Base-by-base conservation (phyloP, 148 eudicot species). In the Rhododendron griersonianum region DNA sequence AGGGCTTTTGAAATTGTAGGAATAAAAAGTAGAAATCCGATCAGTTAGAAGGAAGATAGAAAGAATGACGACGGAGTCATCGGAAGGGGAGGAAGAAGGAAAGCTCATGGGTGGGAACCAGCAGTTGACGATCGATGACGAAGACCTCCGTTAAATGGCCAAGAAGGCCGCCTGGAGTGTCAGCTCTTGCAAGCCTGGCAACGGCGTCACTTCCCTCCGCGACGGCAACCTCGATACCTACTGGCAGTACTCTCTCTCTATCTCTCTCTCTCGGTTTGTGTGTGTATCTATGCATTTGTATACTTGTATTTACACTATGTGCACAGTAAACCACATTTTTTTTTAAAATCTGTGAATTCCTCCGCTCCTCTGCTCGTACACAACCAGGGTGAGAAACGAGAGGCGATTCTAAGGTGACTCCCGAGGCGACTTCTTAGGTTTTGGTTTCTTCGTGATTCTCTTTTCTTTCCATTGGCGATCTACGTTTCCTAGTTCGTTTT, bases 91-190 rank as follows among this genome's bases (percentile, higher is more conserved):
- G 88, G 96, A 94, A 82, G 99, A 93, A 88, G 93, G 96, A 47
- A 95, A 92, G 89, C 88, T 95, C 4, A 86, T 90, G 33, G 96
- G 94, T 30, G 99, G 99, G n/a, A 92, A 92, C 78, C 89, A 88
- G 84, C 91, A 88, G 88, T 90, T 96, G 73, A 86, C 69, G 44
- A 92, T 96, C 8, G 75, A 69, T 14, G 99, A 95, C 53, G 95
- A 91, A n/a, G 98, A 93, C 79, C 89, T 96, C 78, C 91, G 98
- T 11, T 98, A 96, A 87, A 94, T 96, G 98, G 94, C 95, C 0
- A 96, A 95, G 81, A 95, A 91, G 67, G 99, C 98, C 15, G 99
- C 98, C 71, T 96, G 99, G 99, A 96, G 98, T 87, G 98, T 96
- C 18, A 95, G 98, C 86, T 95, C 99, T 83, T 95, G 95, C 91